Evolutionary conservation across 2,329 filamentous ascomycete species (phyloP), one percentile per base, ranked within the genome.

Genomic region (Aspergillus transmontanensis): DNA sequence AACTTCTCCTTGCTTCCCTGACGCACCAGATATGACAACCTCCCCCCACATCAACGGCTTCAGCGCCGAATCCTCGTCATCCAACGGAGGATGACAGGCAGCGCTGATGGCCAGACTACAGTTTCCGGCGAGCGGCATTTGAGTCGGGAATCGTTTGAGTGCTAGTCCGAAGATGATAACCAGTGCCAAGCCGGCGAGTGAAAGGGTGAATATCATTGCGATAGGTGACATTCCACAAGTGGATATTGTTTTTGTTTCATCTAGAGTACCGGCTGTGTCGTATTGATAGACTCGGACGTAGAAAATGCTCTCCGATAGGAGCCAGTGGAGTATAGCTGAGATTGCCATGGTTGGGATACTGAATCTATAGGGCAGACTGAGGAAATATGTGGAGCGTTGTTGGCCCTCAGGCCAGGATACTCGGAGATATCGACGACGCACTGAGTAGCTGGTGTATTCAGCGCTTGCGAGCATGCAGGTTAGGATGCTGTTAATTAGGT

Each of bases 361-460:
- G 51, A 80, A 84, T 4, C 71, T 72, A 21, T 79, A 77, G 0
- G 81, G 82, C 0, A 85, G 69, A 2, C 73, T 76, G 5, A 84
- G 76, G 57, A 77, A 82, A 63, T 82, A 83, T 2, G 75, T 80
- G 0, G 76, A 78, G 3, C 80, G 72, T 65, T 85, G 81, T 3
- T 74, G 69, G 5, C 78, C 79, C 1, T 65, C 62, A 0, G 80
- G 81, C 59, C 75, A 73, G 0, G 79, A 81, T 0, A 84, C 82
- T 6, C 81, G 76, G 2, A 84, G 70, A 0, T 78, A 63, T 48
- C 80, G 81, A 4, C 78, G 71, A 4, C 68, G 21, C 0, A 60
- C 34, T 2, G 76, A 74, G 68, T 80, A 82, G 0, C 68, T 67
- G 53, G 75, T 78, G 72, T 80, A 87, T 69, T 87, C 85, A 7